Conservation (phyloP, 306 rosid genomes). For the Pachyrhizus erosus region DNA sequence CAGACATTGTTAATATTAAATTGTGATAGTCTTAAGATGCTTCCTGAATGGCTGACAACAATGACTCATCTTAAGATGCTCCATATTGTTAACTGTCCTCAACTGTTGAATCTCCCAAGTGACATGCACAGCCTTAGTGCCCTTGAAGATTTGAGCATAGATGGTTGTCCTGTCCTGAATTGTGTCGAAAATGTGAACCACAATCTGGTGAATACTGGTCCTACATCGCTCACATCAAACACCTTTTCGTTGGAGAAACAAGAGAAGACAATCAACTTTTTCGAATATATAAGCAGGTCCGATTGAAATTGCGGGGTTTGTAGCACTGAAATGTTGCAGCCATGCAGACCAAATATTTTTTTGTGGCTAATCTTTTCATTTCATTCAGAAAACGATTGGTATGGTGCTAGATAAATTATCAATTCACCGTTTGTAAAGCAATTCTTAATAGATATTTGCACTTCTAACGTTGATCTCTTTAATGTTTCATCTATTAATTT, state of each 20-base stretch:
- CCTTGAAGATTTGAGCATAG: neutral
- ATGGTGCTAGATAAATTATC: too few species aligned
- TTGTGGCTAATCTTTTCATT: too few species aligned
- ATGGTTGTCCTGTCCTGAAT: slow-evolving; percentile 13
- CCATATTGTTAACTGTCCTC: neutral
- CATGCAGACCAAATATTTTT: too few species aligned
- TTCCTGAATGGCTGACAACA: too few species aligned
- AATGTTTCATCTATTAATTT: too few species aligned
- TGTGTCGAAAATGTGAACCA: neutral
- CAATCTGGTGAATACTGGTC: neutral
- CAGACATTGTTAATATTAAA: neutral
- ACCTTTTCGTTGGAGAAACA: neutral
- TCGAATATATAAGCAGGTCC: neutral
- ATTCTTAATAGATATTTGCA: too few species aligned
- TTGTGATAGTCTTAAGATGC: neutral
- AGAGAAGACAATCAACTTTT: neutral
- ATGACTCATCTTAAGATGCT: neutral
- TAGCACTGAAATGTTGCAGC: neutral
- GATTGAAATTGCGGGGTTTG: neutral
- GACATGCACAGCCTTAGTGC: too few species aligned
- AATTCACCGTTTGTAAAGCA: too few species aligned
- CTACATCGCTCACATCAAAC: neutral
- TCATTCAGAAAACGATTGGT: too few species aligned
- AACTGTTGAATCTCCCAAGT: neutral
- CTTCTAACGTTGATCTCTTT: too few species aligned